A percentile compares a stretch with the other conserved stretches of the same genome.
phyloP scores from a whole-genome alignment of 106 monocot genomes.

The Triglochin maritima region DNA sequence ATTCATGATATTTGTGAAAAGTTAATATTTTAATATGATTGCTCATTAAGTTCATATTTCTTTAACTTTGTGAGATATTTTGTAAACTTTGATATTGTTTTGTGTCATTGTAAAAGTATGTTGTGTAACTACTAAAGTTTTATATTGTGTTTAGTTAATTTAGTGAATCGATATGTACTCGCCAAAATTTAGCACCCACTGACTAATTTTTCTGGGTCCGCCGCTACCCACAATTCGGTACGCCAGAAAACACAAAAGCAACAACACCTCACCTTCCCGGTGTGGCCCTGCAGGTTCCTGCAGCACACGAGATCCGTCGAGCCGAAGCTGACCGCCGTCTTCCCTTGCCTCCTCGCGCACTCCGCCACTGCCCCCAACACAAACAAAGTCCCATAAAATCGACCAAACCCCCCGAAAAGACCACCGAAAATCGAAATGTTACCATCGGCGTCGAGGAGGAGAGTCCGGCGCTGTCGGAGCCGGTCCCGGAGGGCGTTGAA shows the following conservation, averaged over 20 bases:
- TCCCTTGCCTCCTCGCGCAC: conserved; percentile 60
- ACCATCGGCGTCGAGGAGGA: conserved; percentile 87
- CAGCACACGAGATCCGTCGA: conserved; percentile 93
- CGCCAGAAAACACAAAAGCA: neutral
- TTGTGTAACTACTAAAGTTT: too few species aligned
- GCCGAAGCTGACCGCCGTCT: conserved; percentile 44
- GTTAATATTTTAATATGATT: too few species aligned
- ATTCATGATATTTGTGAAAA: too few species aligned
- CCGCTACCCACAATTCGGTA: too few species aligned
- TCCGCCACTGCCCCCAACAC: conserved; percentile 37
- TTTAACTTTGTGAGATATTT: too few species aligned
- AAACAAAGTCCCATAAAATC: neutral
- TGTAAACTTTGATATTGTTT: too few species aligned
- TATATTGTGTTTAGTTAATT: too few species aligned
- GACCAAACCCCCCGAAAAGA: neutral
- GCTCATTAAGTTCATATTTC: too few species aligned
- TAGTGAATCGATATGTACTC: too few species aligned
- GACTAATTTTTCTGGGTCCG: neutral
- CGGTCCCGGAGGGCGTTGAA: conserved; percentile 63
- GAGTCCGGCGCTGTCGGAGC: conserved; percentile 43
- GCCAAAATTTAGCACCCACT: neutral
- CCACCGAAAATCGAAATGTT: neutral
- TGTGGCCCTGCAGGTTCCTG: conserved; percentile 76
- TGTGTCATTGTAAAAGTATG: too few species aligned
- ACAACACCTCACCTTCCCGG: conserved; percentile 46